phyloP scores from a whole-genome alignment of 345 rosid species.

The Gynandropsis gynandra region DNA sequence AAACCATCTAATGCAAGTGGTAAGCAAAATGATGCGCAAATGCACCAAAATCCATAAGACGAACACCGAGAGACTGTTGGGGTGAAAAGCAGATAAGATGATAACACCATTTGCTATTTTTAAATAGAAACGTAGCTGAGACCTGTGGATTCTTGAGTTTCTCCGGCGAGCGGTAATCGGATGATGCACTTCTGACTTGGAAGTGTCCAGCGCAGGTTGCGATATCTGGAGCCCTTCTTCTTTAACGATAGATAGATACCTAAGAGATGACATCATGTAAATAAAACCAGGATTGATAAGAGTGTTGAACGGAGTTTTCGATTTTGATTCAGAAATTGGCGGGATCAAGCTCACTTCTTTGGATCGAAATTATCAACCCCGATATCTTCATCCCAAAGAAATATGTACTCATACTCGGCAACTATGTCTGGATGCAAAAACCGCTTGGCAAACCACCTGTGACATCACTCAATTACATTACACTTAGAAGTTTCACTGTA shows the following conservation, averaged over 20 bases:
- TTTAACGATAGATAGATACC: conserved; percentile 60
- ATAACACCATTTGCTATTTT: too few species aligned
- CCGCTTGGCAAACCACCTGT: conserved; percentile 96
- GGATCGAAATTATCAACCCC: conserved; percentile 78
- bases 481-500: background rate
- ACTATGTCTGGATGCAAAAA: conserved; percentile 91
- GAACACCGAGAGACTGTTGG: too few species aligned
- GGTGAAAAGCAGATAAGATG: too few species aligned
- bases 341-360: conserved; percentile 31
- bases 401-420: conserved; percentile 62
- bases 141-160: conserved; percentile 61
- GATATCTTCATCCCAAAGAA: conserved; percentile 97
- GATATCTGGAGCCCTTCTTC: conserved; percentile 86
- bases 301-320: too few species aligned
- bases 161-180: conserved; percentile 59
- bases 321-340: background rate
- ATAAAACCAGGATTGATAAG: background rate
- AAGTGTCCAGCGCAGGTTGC: conserved; percentile 88
- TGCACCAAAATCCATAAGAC: too few species aligned
- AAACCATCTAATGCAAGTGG: too few species aligned
- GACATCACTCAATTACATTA: background rate
- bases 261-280: conserved; percentile 19
- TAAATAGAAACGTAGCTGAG: background rate
- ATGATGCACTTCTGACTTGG: conserved; percentile 65
- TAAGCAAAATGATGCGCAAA: too few species aligned